Percentiles rank a stretch among this genome's conserved stretches.
phyloP scores from a whole-genome alignment of 2,329 filamentous ascomycete genomes.

The Neonectria faginata region DNA sequence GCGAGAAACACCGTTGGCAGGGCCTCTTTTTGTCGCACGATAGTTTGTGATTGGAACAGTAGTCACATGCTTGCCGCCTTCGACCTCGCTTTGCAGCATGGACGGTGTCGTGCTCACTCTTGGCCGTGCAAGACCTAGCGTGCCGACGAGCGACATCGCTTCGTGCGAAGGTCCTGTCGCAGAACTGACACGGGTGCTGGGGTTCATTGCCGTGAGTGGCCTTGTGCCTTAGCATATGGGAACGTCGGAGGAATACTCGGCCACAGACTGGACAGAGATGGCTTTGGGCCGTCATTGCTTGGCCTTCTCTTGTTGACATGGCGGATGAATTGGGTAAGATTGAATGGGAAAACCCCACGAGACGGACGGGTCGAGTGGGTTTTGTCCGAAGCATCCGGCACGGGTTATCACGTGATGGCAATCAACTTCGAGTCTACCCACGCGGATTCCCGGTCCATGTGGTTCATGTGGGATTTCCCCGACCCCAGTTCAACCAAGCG shows the following conservation, averaged over 20 bases:
- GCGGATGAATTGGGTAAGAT: not conserved
- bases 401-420: not conserved
- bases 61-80: not conserved
- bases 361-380: not conserved
- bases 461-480: not conserved
- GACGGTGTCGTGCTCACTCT: not conserved
- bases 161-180: not conserved
- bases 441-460: not conserved
- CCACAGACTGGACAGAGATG: not conserved
- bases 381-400: not conserved
- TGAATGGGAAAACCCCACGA: not conserved
- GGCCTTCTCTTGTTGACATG: not conserved
- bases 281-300: not conserved
- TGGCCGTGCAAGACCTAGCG: not conserved
- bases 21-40: not conserved
- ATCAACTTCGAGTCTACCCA: not conserved
- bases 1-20: not conserved
- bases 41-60: not conserved
- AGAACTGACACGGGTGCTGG: not conserved
- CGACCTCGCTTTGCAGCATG: not conserved
- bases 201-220: not conserved
- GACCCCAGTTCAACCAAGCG: not conserved
- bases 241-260: not conserved
- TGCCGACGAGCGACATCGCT: slow-evolving; percentile 6
- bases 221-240: not conserved